Base-by-base conservation (phyloP, 352 stramenopile genomes). In the Phytophthora fragariae region DNA sequence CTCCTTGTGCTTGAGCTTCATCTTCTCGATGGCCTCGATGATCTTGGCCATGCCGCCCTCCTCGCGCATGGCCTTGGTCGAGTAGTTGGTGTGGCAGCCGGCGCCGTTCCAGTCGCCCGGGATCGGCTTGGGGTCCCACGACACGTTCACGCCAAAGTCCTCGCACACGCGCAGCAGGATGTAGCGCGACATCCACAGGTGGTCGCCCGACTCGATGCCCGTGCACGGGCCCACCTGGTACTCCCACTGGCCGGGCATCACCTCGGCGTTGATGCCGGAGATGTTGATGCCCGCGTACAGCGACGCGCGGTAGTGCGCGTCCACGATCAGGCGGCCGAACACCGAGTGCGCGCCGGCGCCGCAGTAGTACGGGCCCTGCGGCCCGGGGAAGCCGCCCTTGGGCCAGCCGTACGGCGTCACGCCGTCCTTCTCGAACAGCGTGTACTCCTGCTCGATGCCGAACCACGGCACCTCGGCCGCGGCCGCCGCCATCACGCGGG, bases 371-470 rank as follows among this genome's bases (percentile, higher is more conserved):
- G 93, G 93, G 37, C 93, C 93, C 84, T 98, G 93, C 10, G 92
- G 89, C 17, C 91, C 91, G 19, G 92, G 93, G 84, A 91, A 97
- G 21, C 92, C 92, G 57, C 88, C 89, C 80, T 95, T 92, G 41
- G 94, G 94, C 94, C 94, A 98, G 59, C 94, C 94, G 73, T 98
- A 97, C 11, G 92, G 92, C 21, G 92, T 97, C 62, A 93, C 85
- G 39, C 85, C 84, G 77, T 95, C 88, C 61, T 90, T 84, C 69
- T 96, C 89, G 75, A 98, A 98, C 57, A 98, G 81, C 41, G 94
- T 98, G 90, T 98, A 98, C 88, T 99, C 97, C 87, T 99, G 97
- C 88, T 99, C 97, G 75, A 99, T 93, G 62, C 97, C 97, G 79
- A 99, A 99, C 97, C 96, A 99, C 14, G 92, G 92, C 46, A 68